These are phyloP conservation scores for Curvularia lunata DNA, from an alignment of 2,329 filamentous ascomycete species.

Conservation along the genomic window DNA sequence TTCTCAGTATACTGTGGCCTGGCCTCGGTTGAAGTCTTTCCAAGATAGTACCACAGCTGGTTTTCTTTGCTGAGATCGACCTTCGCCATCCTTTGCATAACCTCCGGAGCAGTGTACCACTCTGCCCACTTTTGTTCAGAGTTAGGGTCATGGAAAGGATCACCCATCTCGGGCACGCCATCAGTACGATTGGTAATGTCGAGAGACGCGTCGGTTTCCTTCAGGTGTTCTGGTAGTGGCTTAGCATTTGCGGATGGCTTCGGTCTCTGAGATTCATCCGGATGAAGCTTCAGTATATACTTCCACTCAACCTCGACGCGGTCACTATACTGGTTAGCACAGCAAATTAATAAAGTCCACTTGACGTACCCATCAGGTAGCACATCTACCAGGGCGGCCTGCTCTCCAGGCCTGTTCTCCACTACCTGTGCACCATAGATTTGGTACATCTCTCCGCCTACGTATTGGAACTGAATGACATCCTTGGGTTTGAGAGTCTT, in stretches of 20 bases:
- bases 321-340: slow-evolving; percentile 58
- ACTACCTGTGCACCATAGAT: slow-evolving; percentile 90
- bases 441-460: slow-evolving; percentile 76
- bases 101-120: slow-evolving; percentile 65
- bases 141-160: slow-evolving; percentile 56
- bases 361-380: slow-evolving; percentile 78
- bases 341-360: not conserved
- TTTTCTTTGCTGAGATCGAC: slow-evolving; percentile 75
- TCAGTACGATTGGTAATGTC: slow-evolving; percentile 56
- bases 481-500: slow-evolving; percentile 72
- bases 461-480: slow-evolving; percentile 84
- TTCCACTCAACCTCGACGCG: slow-evolving; percentile 83
- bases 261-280: slow-evolving; percentile 72
- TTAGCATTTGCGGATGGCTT: slow-evolving; percentile 76
- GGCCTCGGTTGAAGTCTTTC: slow-evolving; percentile 83
- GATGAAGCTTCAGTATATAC: slow-evolving; percentile 76
- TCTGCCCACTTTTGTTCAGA: slow-evolving; percentile 63
- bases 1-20: slow-evolving; percentile 91
- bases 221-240: slow-evolving; percentile 67
- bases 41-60: slow-evolving; percentile 88
- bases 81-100: slow-evolving; percentile 64
- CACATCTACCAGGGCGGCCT: slow-evolving; percentile 78
- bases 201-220: slow-evolving; percentile 54
- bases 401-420: slow-evolving; percentile 79
- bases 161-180: slow-evolving; percentile 56